Base-by-base conservation (phyloP, 23 red algal genomes). In the Agarophyton chilense region DNA sequence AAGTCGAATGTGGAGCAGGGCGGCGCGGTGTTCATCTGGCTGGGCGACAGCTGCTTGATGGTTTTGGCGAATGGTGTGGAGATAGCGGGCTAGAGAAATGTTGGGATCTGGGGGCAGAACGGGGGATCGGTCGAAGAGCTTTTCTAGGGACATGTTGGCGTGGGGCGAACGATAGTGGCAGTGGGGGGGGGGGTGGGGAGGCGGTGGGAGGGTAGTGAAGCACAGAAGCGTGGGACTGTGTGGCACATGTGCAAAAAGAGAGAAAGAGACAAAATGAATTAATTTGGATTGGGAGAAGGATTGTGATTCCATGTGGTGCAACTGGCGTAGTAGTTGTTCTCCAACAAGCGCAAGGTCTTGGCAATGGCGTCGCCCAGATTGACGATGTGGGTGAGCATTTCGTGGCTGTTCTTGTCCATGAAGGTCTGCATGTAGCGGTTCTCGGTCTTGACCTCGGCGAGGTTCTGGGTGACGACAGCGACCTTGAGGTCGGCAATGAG, bases 401-500 rank as follows among this genome's bases (percentile, higher is more conserved):
- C 42, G 7, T 55, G 62, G 32, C 45, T 66, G 22, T 72, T 79
- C 52, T 76, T 75, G 41, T 82, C 90, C 29, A 47, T 73, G 31
- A 78, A 54, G 12, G 13, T 53, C 19, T 72, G 86, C 76, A 90
- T 25, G 14, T n/a, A 10, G 61, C 28, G 14, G 39, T 47, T 50
- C 41, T 90, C 86, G 19, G 40, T 14, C 56, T 79, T 68, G 28
- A 40, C 56, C 25, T 79, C 86, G 6, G 54, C 6, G 33, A 93
- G n/a, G 35, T 84, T 79, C 43, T 93, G 81, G n/a, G 82, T 79
- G 26, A 93, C 74, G 28, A 52, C 79, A 1, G 90, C 79, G 31
- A 93, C 50, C 62, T 93, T 93, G 0, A 93, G 51, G 50, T 93
- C 78, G n/a, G 90, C 85, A 31, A 93, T 51, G 13, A 93, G 55